phyloP scores from a whole-genome alignment of 106 monocot genomes.

The Allium cepa region DNA sequence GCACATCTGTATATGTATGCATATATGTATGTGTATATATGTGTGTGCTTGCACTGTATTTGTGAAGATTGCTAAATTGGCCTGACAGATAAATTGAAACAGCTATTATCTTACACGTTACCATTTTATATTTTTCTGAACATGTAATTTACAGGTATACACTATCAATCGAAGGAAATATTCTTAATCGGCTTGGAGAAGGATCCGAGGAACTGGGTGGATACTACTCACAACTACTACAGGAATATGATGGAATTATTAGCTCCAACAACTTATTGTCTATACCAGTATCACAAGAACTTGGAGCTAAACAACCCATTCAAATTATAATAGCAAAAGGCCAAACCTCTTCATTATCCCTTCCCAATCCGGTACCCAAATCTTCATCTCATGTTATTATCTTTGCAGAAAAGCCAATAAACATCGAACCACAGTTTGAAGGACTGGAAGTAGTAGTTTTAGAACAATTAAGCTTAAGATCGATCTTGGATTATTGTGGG shows the following conservation, averaged over 20 bases:
- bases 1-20: neutral
- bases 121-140: no score
- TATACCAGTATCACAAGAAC: conserved; percentile 60
- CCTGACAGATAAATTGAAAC: no score
- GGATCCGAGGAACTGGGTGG: conserved; percentile 51
- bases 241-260: conserved; percentile 76
- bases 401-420: conserved; percentile 34
- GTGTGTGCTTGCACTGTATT: neutral
- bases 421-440: conserved; percentile 34
- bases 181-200: conserved; percentile 31
- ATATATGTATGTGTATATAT: neutral
- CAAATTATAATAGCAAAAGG: conserved; percentile 43
- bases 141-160: conserved; percentile 44
- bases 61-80: no score
- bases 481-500: conserved; percentile 53
- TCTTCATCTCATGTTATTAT: conserved; percentile 22
- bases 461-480: conserved; percentile 32
- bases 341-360: conserved; percentile 15
- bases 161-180: conserved; percentile 40
- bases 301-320: conserved; percentile 59
- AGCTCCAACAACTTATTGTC: conserved; percentile 36
- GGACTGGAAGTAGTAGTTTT: conserved; percentile 39
- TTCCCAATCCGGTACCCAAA: conserved; percentile 25
- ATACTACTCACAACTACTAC: conserved; percentile 71
- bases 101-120: no score